These are phyloP conservation scores for Trifolium dubium DNA, from an alignment of 306 rosid species.

Conservation along the genomic window DNA sequence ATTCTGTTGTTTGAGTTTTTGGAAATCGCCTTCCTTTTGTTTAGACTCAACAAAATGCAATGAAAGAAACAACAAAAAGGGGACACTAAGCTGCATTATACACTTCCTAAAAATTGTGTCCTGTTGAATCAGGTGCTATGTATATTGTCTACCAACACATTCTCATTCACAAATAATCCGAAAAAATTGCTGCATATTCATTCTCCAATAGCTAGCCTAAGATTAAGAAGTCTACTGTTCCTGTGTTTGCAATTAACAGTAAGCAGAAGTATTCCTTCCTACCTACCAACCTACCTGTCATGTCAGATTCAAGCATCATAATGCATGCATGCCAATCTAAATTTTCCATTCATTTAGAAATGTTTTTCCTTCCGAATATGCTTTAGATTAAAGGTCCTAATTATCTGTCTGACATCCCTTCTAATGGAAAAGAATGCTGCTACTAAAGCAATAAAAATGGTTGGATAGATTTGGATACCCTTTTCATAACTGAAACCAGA, in stretches of 20 bases:
- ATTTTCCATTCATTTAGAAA: slow-evolving; percentile 22
- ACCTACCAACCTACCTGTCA: background rate
- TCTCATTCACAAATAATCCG: slow-evolving; percentile 25
- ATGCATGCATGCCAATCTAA: background rate
- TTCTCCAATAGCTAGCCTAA: slow-evolving; percentile 30
- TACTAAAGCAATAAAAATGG: slow-evolving; percentile 60
- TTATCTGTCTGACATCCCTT: slow-evolving; percentile 76
- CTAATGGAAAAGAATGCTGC: slow-evolving; percentile 72
- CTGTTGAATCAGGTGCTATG: slow-evolving; percentile 19
- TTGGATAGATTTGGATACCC: slow-evolving; percentile 54
- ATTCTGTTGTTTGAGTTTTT: background rate
- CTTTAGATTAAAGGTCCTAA: slow-evolving; percentile 53
- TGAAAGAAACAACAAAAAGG: slow-evolving; percentile 6
- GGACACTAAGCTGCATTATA: slow-evolving; percentile 3
- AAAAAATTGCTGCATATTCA: slow-evolving; percentile 12
- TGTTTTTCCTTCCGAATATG: slow-evolving; percentile 43
- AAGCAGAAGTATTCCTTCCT: slow-evolving; percentile 1
- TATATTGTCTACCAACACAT: slow-evolving; percentile 22
- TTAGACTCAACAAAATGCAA: slow-evolving; percentile 27
- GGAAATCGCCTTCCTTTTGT: background rate
- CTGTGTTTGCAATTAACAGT: slow-evolving; percentile 17
- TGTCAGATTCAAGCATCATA: slow-evolving; percentile 7
- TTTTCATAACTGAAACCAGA: slow-evolving; percentile 39
- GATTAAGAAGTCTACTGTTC: slow-evolving; percentile 1
- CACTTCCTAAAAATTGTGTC: slow-evolving; percentile 4